Conservation (phyloP, 2,329 filamentous ascomycete species). For the Botrytis fabae region DNA sequence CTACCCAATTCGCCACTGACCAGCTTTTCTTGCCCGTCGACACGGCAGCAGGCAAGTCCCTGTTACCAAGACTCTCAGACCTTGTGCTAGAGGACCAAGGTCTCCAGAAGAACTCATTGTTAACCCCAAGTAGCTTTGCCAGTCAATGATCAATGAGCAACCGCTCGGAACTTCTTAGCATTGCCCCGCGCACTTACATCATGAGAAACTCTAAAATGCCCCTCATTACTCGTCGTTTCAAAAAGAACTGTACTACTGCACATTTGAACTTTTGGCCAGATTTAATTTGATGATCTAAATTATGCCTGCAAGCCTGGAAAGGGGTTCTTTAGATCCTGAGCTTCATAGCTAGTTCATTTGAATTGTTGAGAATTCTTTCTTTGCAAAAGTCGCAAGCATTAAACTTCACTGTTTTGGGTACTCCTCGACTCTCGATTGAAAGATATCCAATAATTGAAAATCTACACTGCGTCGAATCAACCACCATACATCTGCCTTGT, state of each 20-base stretch:
- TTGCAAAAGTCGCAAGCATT: too few relatives aligned
- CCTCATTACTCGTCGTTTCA: neutral
- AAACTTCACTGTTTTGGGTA: neutral
- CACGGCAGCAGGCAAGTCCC: neutral
- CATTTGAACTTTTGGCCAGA: too few relatives aligned
- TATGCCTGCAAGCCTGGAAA: neutral
- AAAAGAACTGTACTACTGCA: neutral
- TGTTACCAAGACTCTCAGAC: neutral
- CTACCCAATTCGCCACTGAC: neutral
- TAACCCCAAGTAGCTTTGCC: neutral
- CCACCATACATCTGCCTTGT: neutral
- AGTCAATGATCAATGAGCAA: neutral
- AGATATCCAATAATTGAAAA: neutral
- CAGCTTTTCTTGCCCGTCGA: neutral
- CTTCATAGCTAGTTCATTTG: neutral
- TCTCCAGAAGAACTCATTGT: neutral
- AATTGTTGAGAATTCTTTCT: neutral
- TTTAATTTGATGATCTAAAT: neutral
- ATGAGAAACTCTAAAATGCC: neutral
- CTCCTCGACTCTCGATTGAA: neutral
- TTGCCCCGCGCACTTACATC: neutral
- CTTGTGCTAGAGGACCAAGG: neutral
- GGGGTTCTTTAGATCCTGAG: neutral
- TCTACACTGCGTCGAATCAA: neutral
- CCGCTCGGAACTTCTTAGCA: neutral